Evolutionary conservation across 441 rosid genomes (phyloP), one percentile per base, ranked within the genome.

Genomic region (Aleurites moluccanus): DNA sequence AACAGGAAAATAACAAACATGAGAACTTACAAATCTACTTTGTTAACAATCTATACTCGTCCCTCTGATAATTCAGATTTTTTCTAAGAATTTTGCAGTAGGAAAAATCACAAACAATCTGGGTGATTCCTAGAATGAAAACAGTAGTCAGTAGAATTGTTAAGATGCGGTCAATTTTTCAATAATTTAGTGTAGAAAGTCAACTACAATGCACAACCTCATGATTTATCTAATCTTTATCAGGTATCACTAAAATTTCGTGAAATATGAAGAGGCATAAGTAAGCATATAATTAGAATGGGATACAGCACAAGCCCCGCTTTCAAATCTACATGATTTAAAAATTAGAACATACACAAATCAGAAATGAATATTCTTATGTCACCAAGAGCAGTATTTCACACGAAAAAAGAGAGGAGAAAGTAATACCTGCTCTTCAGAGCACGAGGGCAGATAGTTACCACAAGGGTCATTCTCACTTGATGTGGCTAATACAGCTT

Each of bases 381-480:
- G 7, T 25, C 35, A 60, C n/a, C 53, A 42, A 44, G 2, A 11
- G 9, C 7, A 16, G 55, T 15, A 59, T 15, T 69, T 74, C 59
- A 5, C 10, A 30, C 21, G 5, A 8, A 57, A 56, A 42, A 25
- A 9, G 30, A 49, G n/a, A 3, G 57, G 70, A 70, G 42, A 62
- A 77, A 72, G 76, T 15, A 53, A 63, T 79, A 88, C 93, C 86
- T 73, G 87, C 67, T 86, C 88, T 75, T 73, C 86, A 18, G 80
- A 70, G 72, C 52, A 76, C 69, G 74, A 62, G 23, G 80, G 80
- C 78, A 82, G 50, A 72, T 65, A 75, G 42, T 73, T 81, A 71
- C 78, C 65, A n/a, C 71, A 77, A 64, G 25, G 82, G 53, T 74
- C 68, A 38, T 75, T 79, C 79, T 81, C 83, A 57, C 85, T 82